phyloP scores from a whole-genome alignment of 257 asterid genomes.

The Nicotiana knightiana region DNA sequence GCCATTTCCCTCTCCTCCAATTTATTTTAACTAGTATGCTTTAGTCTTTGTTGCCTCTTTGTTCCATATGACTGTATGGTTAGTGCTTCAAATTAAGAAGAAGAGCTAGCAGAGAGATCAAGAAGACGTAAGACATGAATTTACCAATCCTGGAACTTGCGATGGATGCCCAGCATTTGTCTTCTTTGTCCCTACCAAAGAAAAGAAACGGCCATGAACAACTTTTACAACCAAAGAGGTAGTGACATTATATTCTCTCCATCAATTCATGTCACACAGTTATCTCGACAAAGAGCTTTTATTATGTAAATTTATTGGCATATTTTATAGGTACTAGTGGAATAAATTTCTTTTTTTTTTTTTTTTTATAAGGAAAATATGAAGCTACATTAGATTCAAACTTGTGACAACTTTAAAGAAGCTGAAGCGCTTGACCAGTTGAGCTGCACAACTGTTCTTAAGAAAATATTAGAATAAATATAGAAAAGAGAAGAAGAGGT shows the following conservation, averaged over 20 bases:
- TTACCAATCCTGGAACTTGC: conserved; percentile 60
- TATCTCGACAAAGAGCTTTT: not conserved
- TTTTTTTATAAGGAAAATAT: too few relatives aligned
- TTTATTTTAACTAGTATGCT: too few relatives aligned
- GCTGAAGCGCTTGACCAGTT: too few relatives aligned
- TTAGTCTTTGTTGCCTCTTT: too few relatives aligned
- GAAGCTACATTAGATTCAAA: too few relatives aligned
- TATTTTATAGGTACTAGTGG: not conserved
- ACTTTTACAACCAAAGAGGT: not conserved
- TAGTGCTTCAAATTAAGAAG: too few relatives aligned
- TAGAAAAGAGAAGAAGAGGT: too few relatives aligned
- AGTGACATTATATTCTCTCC: not conserved
- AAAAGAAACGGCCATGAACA: conserved; percentile 8
- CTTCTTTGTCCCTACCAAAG: conserved; percentile 31
- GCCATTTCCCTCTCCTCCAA: too few relatives aligned
- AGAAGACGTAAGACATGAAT: conserved; percentile 5
- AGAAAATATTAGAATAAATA: not conserved
- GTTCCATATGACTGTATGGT: too few relatives aligned
- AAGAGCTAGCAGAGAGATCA: not conserved
- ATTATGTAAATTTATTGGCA: not conserved
- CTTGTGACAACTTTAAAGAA: too few relatives aligned
- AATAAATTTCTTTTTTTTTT: not conserved
- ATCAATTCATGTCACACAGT: not conserved
- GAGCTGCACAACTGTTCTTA: too few relatives aligned
- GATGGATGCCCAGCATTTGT: conserved; percentile 34